A percentile compares a stretch with the other conserved stretches of the same genome.
Conservation (phyloP, 2,329 filamentous ascomycete species). For the Neofusicoccum umdonicola region DNA sequence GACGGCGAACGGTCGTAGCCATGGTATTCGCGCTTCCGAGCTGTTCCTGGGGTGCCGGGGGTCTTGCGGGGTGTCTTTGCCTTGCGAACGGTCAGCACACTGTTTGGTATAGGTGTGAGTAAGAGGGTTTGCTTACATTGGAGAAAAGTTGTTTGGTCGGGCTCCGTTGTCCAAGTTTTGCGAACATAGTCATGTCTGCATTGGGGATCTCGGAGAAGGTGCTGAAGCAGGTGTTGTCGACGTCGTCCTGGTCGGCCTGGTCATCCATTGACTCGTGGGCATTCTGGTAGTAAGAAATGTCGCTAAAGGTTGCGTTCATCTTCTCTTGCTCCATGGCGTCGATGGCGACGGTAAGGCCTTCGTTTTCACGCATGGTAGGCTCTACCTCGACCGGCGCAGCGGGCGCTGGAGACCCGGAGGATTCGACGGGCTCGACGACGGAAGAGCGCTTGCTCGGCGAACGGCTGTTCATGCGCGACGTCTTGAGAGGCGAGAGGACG, state of each 20-base stretch:
- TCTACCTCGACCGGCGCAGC: constrained; percentile 15
- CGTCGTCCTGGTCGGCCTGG: constrained; percentile 23
- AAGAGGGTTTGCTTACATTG: background rate
- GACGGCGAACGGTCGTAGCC: constrained; percentile 43
- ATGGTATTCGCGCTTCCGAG: constrained; percentile 42
- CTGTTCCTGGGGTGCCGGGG: constrained; percentile 48
- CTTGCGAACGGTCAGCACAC: constrained; percentile 11
- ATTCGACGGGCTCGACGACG: constrained; percentile 22
- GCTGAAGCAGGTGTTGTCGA: constrained; percentile 76
- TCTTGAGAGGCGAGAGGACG: constrained; percentile 31
- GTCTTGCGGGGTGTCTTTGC: constrained; percentile 18
- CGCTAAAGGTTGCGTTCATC: constrained; percentile 22
- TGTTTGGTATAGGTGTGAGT: background rate
- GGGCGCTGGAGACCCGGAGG: constrained; percentile 18
- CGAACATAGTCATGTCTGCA: constrained; percentile 76
- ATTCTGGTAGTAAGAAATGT: constrained; percentile 24
- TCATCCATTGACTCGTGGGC: constrained; percentile 23
- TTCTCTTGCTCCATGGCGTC: constrained; percentile 31
- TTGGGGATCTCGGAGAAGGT: constrained; percentile 81
- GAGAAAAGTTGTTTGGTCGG: constrained; percentile 40
- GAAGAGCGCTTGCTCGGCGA: constrained; percentile 17
- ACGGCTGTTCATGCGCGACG: constrained; percentile 26
- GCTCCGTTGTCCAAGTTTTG: constrained; percentile 61
- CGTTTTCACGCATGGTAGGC: constrained; percentile 35
- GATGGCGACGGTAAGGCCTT: constrained; percentile 38